Evolutionary conservation across 2,329 filamentous ascomycete genomes (phyloP).

Genomic region (Ophiostoma sp.): DNA sequence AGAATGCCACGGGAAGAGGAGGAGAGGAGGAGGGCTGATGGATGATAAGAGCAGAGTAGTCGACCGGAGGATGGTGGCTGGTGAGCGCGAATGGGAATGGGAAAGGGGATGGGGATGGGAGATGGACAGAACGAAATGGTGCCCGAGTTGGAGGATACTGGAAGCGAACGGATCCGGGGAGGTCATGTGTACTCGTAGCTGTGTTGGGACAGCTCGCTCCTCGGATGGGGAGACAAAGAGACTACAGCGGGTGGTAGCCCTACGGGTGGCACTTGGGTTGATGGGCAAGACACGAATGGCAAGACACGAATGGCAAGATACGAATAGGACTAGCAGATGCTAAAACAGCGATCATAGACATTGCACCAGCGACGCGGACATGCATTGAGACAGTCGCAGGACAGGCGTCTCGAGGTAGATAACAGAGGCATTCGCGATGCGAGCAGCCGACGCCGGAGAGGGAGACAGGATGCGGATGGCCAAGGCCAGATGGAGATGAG

Average conservation of each 20-base stretch:
- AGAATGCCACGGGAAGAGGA: too few relatives aligned
- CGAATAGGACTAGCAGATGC: too few relatives aligned
- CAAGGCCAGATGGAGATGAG: background rate
- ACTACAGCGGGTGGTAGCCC: conserved; percentile 1
- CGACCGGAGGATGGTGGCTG: too few relatives aligned
- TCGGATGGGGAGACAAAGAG: conserved; percentile 4
- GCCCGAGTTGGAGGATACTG: background rate
- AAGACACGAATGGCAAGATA: background rate
- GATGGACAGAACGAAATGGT: background rate
- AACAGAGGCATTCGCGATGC: background rate
- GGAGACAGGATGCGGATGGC: background rate
- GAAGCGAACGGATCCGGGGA: background rate
- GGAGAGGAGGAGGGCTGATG: too few relatives aligned
- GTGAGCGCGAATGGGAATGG: background rate
- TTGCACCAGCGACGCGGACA: too few relatives aligned
- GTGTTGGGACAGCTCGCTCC: background rate
- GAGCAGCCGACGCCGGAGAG: conserved; percentile 3
- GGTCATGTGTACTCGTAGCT: background rate
- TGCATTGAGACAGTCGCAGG: background rate
- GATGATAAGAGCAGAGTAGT: too few relatives aligned
- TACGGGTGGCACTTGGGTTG: background rate
- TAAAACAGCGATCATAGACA: background rate
- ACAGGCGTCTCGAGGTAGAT: background rate
- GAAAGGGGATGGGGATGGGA: background rate
- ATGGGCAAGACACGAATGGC: background rate